Percentiles rank a stretch among this genome's conserved stretches.
phyloP scores from a whole-genome alignment of 805 yeast species.

The Saccharomycopsis sp. region DNA sequence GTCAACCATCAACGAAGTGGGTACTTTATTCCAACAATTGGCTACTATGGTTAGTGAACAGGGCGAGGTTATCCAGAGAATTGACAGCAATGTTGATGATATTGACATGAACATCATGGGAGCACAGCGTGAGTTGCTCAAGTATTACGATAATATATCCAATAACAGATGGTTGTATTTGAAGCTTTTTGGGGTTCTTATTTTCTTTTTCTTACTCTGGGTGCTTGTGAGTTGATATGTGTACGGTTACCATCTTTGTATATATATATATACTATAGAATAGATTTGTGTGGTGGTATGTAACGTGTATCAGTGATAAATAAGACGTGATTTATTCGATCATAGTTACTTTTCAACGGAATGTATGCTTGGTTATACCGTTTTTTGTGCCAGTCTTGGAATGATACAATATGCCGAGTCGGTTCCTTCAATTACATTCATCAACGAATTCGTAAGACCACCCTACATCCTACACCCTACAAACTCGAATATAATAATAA shows the following conservation, averaged over 20 bases:
- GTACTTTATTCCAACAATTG: slow-evolving; percentile 85
- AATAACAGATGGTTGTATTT: slow-evolving; percentile 89
- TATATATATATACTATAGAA: no score
- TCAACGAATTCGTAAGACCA: no score
- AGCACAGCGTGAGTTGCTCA: slow-evolving; percentile 88
- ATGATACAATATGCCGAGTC: no score
- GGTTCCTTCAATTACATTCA: no score
- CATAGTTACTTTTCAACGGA: no score
- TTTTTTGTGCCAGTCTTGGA: no score
- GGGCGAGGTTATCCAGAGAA: slow-evolving; percentile 91
- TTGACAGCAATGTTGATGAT: slow-evolving; percentile 92
- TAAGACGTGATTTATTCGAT: no score
- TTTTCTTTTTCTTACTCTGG: slow-evolving; percentile 72
- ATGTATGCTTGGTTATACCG: no score
- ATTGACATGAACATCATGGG: slow-evolving; percentile 83
- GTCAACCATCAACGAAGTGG: slow-evolving; percentile 94
- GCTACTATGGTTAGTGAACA: slow-evolving; percentile 98
- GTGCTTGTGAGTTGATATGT: slow-evolving; percentile 54
- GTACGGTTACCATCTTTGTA: not conserved
- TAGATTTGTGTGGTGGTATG: no score
- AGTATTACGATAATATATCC: slow-evolving; percentile 80
- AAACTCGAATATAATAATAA: no score
- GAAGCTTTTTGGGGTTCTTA: slow-evolving; percentile 80
- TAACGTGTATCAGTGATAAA: no score
- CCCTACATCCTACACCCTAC: no score